These are phyloP conservation scores for Torulaspora franciscae DNA, from an alignment of 805 yeast species.

Conservation along the genomic window DNA sequence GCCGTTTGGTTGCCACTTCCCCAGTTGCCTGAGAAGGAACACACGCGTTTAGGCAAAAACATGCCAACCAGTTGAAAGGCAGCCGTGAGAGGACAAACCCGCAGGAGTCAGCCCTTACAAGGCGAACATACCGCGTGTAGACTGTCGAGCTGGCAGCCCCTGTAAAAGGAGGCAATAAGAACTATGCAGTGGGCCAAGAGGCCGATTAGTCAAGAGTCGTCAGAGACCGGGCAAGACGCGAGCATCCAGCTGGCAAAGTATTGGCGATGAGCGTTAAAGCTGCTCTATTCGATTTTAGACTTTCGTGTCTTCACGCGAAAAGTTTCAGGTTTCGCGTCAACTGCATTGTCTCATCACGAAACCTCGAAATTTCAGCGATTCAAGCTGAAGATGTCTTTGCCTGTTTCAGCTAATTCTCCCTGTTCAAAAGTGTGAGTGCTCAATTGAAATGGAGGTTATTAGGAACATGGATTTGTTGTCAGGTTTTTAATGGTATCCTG, in stretches of 20 bases:
- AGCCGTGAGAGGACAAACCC: too few species aligned
- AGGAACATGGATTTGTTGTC: background rate
- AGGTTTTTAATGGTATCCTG: background rate
- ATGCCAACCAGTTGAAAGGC: too few species aligned
- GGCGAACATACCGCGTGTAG: too few species aligned
- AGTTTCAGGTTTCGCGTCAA: conserved; percentile 6
- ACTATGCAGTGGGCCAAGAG: too few species aligned
- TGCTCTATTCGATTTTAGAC: background rate
- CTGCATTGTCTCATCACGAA: conserved; percentile 8
- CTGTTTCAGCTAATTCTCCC: conserved; percentile 9
- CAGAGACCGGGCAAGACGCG: background rate
- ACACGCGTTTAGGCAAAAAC: too few species aligned
- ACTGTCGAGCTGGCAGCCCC: too few species aligned
- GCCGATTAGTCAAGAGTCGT: background rate
- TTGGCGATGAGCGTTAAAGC: background rate
- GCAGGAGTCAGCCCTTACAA: too few species aligned
- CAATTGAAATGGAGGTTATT: background rate
- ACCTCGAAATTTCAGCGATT: conserved; percentile 1
- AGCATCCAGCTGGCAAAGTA: too few species aligned
- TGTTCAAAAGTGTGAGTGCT: background rate
- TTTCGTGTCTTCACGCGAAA: conserved; percentile 9
- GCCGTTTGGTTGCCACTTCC: too few species aligned
- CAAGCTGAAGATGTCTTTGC: background rate
- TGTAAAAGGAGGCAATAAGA: too few species aligned
- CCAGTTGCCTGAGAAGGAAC: too few species aligned